Conservation (phyloP, 1,284 basidiomycete species). For the Irpex sp. region DNA sequence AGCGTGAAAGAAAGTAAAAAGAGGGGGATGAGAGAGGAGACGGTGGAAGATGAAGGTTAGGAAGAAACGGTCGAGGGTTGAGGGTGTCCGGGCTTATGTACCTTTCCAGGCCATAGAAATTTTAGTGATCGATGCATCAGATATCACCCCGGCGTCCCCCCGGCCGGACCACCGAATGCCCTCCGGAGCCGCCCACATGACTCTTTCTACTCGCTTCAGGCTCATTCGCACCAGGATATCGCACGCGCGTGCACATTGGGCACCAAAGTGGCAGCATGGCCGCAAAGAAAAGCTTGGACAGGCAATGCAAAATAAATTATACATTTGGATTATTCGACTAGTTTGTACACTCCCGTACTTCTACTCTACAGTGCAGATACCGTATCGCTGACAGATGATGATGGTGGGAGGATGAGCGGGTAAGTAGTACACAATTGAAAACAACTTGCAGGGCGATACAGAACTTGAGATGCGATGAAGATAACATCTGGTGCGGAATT, state of each 20-base stretch:
- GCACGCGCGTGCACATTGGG: background rate
- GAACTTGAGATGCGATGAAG: conserved; percentile 15
- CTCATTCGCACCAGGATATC: conserved; percentile 7
- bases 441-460: conserved; percentile 9
- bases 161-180: conserved; percentile 21
- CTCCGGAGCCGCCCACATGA: conserved; percentile 14
- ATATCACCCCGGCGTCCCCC: conserved; percentile 23
- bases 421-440: conserved; percentile 5
- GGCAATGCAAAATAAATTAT: conserved; percentile 11
- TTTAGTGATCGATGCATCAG: conserved; percentile 37
- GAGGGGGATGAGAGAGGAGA: conserved; percentile 26
- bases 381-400: conserved; percentile 10
- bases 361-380: conserved; percentile 12
- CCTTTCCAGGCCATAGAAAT: conserved; percentile 30
- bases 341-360: conserved; percentile 8
- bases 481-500: conserved; percentile 11
- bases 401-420: conserved; percentile 2
- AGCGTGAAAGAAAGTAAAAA: conserved; percentile 29
- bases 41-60: conserved; percentile 31
- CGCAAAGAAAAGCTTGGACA: background rate
- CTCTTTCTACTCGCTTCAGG: conserved; percentile 2
- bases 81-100: conserved; percentile 34
- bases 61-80: conserved; percentile 26
- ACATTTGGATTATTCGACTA: conserved; percentile 5
- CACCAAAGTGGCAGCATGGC: background rate